These are phyloP conservation scores for Plasmodium yoelii DNA, from an alignment of 169 alveolate species.

Conservation along the genomic window DNA sequence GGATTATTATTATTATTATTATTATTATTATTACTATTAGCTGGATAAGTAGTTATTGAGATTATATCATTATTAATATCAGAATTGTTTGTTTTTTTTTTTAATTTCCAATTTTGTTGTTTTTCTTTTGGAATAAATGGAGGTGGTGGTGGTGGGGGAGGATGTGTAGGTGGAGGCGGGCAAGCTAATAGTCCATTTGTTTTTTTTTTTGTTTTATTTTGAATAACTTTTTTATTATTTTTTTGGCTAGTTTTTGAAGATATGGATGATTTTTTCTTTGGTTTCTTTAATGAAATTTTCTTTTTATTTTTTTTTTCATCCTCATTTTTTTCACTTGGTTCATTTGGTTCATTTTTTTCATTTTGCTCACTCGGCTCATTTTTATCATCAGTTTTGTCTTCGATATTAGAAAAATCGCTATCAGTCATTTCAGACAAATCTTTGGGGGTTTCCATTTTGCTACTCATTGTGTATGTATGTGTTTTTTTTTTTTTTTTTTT, in stretches of 20 bases:
- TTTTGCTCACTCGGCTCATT: too few relatives aligned
- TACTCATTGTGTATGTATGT: background rate
- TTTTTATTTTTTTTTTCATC: slow-evolving; percentile 26
- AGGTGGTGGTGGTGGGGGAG: slow-evolving; percentile 71
- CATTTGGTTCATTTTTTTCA: slow-evolving; percentile 13
- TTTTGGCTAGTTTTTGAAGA: slow-evolving; percentile 41
- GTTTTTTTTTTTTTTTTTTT: background rate
- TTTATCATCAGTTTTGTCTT: slow-evolving; percentile 15
- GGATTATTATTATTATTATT: background rate
- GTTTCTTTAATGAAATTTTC: slow-evolving; percentile 13
- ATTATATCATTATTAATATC: background rate
- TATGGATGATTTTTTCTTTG: slow-evolving; percentile 32
- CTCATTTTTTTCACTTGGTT: slow-evolving; percentile 3
- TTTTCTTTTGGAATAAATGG: slow-evolving; percentile 25
- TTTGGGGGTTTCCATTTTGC: slow-evolving; percentile 41
- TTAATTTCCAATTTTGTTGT: slow-evolving; percentile 13
- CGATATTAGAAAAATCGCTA: slow-evolving; percentile 17
- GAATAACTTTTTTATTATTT: slow-evolving; percentile 14
- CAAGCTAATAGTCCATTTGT: slow-evolving; percentile 3
- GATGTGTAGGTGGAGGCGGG: slow-evolving; percentile 64
- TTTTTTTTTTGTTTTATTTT: slow-evolving; percentile 13
- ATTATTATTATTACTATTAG: background rate
- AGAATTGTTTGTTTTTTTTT: slow-evolving; percentile 2
- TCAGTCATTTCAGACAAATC: slow-evolving; percentile 26
- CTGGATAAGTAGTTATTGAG: background rate